Conservation (phyloP, 2,329 filamentous ascomycete species). For the Thielaviopsis cerberus region DNA sequence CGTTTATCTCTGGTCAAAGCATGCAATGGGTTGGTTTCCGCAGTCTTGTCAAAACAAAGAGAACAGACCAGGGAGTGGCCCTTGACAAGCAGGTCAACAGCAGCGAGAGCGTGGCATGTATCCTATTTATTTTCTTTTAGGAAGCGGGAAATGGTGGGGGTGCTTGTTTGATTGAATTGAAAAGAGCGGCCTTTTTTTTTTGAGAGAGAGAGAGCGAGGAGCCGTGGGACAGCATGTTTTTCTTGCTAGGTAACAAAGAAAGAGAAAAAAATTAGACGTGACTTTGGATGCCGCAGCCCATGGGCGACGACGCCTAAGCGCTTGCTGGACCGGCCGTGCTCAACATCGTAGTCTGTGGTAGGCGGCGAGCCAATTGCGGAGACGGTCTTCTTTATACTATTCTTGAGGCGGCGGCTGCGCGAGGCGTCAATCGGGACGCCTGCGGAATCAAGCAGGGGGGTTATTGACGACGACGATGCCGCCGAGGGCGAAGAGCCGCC, state of each 20-base stretch:
- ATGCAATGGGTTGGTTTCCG: not conserved
- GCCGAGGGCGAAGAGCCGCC: not conserved
- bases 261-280: slow-evolving; percentile 9
- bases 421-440: not conserved
- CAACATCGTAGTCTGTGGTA: slow-evolving; percentile 11
- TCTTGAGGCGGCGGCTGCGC: slow-evolving; percentile 8
- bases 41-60: not conserved
- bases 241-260: not conserved
- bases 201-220: not conserved
- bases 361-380: slow-evolving; percentile 13
- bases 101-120: not conserved
- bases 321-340: slow-evolving; percentile 11
- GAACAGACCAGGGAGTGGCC: not conserved
- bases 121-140: not conserved
- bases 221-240: not conserved
- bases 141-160: no score
- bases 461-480: not conserved
- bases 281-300: slow-evolving; percentile 9
- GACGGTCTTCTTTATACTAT: slow-evolving; percentile 11
- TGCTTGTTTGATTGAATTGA: not conserved
- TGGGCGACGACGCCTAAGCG: slow-evolving; percentile 11
- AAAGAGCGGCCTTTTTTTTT: not conserved
- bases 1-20: not conserved
- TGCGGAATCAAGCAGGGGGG: not conserved
- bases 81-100: not conserved